These are phyloP conservation scores for Cadophora gregata DNA, from an alignment of 2,329 filamentous ascomycete species.

Conservation along the genomic window DNA sequence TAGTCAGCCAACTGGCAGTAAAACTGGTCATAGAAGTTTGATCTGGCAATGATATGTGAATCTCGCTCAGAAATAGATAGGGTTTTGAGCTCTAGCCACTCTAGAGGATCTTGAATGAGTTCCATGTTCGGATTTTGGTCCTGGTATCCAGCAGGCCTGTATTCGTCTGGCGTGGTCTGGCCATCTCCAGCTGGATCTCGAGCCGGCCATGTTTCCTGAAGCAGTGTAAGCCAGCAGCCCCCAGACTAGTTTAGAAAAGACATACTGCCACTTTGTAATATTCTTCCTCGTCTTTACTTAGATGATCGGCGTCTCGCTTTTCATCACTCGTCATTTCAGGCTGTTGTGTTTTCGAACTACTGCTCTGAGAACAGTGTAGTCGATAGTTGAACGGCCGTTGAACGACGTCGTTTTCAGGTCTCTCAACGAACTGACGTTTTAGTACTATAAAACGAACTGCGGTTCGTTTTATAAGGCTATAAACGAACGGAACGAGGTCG, in stretches of 20 bases:
- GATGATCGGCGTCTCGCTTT: not conserved
- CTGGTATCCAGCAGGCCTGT: not conserved
- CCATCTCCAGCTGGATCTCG: not conserved
- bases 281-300: not conserved
- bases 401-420: no score
- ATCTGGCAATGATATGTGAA: not conserved
- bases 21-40: not conserved
- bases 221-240: not conserved
- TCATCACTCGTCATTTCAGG: not conserved
- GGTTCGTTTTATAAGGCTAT: no score
- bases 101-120: not conserved
- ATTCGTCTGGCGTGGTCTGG: not conserved
- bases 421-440: no score
- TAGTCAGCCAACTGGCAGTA: no score
- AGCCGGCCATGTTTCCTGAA: not conserved
- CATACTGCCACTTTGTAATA: not conserved
- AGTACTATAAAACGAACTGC: no score
- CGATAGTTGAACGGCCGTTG: no score
- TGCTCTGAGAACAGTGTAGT: not conserved
- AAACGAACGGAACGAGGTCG: no score
- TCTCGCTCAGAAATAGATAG: not conserved
- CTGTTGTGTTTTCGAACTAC: not conserved
- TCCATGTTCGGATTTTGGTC: not conserved
- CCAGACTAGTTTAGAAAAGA: no score
- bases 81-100: not conserved